phyloP scores from a whole-genome alignment of 1,284 basidiomycete species.

The Cutaneotrichosporon curvatum region DNA sequence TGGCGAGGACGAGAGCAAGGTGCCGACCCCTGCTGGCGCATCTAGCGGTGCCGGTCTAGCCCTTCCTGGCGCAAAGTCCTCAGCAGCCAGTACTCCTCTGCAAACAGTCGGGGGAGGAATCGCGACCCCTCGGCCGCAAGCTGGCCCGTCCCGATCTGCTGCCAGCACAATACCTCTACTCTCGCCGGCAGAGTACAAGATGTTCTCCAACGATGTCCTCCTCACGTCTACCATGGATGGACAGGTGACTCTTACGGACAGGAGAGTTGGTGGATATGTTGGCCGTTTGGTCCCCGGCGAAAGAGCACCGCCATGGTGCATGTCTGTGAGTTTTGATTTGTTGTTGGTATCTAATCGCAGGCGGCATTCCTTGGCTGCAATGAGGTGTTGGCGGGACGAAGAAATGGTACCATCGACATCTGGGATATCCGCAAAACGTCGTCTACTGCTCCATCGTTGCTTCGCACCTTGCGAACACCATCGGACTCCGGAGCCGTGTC shows the following conservation, averaged over 20 bases:
- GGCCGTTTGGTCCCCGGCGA: constrained; percentile 79
- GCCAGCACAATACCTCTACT: constrained; percentile 45
- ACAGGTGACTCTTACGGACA: constrained; percentile 86
- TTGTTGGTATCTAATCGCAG: constrained; percentile 45
- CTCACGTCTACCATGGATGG: constrained; percentile 89
- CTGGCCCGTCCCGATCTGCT: not conserved
- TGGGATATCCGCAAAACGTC: constrained; percentile 79
- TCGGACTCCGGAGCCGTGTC: constrained; percentile 83
- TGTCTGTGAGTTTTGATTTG: constrained; percentile 58
- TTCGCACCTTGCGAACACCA: constrained; percentile 79
- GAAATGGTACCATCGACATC: constrained; percentile 85
- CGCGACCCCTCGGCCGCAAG: not conserved
- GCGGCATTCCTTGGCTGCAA: constrained; percentile 91
- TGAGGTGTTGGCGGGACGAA: constrained; percentile 82
- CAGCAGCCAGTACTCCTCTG: not conserved
- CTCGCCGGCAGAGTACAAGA: constrained; percentile 55
- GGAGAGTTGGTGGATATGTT: constrained; percentile 55
- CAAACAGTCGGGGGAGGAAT: not conserved
- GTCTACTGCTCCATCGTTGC: constrained; percentile 57
- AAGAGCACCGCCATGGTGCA: constrained; percentile 91
- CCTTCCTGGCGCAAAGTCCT: constrained; percentile 3
- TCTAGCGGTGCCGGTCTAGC: constrained; percentile 3
- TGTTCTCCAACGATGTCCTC: constrained; percentile 74
- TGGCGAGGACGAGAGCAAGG: constrained; percentile 31
- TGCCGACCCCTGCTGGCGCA: constrained; percentile 1